These are phyloP conservation scores for Xylaria sp. DNA, from an alignment of 2,329 filamentous ascomycete species.

Conservation along the genomic window DNA sequence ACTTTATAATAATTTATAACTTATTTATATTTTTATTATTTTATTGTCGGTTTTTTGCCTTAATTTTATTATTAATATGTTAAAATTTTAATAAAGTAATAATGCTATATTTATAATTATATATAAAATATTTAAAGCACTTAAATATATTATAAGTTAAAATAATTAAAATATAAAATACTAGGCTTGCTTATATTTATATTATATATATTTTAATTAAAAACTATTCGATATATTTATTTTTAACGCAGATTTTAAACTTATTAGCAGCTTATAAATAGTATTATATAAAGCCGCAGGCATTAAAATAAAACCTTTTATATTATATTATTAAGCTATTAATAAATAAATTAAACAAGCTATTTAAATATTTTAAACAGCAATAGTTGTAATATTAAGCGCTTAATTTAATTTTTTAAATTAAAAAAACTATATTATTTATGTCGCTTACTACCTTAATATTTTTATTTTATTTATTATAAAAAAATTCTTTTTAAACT, in stretches of 20 bases:
- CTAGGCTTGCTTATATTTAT: not conserved
- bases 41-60: not conserved
- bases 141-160: constrained; percentile 1
- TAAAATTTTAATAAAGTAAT: not conserved
- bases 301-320: not conserved
- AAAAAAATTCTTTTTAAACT: no score
- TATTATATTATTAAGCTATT: not conserved
- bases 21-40: not conserved
- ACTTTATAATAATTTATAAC: not conserved
- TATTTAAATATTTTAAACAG: no score
- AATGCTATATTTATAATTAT: constrained; percentile 1
- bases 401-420: no score
- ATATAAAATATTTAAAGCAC: constrained; percentile 8
- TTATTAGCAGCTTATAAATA: not conserved
- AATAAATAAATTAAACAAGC: no score
- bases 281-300: not conserved
- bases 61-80: constrained; percentile 1
- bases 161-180: not conserved
- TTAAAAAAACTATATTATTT: no score
- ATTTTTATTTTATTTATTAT: no score
- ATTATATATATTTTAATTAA: constrained; percentile 8
- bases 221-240: not conserved
- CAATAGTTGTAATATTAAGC: no score
- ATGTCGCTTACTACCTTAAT: no score
- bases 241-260: constrained; percentile 5